Evolutionary conservation across 495 filamentous ascomycete genomes (phyloP).

Genomic region (Chaetomidium leptoderma): DNA sequence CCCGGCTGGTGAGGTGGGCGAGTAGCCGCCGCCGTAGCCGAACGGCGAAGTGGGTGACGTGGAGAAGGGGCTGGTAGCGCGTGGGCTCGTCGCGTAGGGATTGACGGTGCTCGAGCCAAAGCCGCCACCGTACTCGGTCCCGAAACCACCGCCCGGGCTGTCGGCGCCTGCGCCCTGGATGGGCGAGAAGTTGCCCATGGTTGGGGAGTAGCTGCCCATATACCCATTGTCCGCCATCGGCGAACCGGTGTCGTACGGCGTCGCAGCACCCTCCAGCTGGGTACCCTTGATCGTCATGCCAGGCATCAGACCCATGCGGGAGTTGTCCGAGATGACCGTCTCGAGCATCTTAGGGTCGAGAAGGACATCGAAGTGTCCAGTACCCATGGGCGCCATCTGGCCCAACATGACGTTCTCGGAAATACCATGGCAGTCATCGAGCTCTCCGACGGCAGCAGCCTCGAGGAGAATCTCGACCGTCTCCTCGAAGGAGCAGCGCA

Average conservation of each 20-base stretch:
- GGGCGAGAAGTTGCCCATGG: conserved; percentile 87
- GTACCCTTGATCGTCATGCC: conserved; percentile 68
- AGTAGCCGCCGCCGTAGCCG: conserved; percentile 61
- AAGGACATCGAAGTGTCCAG: conserved; percentile 87
- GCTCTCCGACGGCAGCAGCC: conserved; percentile 85
- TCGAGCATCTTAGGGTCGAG: conserved; percentile 93
- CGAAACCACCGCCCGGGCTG: conserved; percentile 69
- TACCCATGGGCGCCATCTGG: conserved; percentile 93
- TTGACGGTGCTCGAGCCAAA: conserved; percentile 58
- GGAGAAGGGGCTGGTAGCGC: conserved; percentile 71
- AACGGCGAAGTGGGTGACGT: conserved; percentile 70
- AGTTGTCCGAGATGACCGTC: conserved; percentile 87
- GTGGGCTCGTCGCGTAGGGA: conserved; percentile 68
- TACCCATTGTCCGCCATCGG: conserved; percentile 73
- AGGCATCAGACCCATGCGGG: conserved; percentile 70
- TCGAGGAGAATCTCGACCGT: conserved; percentile 97
- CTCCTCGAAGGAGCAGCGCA: conserved; percentile 99
- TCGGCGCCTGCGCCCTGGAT: conserved; percentile 74
- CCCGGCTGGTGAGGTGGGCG: conserved; percentile 59
- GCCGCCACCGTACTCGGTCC: conserved; percentile 48
- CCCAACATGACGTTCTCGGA: conserved; percentile 99
- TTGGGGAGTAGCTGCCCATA: conserved; percentile 61
- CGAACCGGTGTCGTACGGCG: conserved; percentile 89
- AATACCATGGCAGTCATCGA: conserved; percentile 95
- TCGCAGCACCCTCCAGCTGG: conserved; percentile 77